Conservation (phyloP, 768 basidiomycete genomes). For the Leccinum barrowsii region DNA sequence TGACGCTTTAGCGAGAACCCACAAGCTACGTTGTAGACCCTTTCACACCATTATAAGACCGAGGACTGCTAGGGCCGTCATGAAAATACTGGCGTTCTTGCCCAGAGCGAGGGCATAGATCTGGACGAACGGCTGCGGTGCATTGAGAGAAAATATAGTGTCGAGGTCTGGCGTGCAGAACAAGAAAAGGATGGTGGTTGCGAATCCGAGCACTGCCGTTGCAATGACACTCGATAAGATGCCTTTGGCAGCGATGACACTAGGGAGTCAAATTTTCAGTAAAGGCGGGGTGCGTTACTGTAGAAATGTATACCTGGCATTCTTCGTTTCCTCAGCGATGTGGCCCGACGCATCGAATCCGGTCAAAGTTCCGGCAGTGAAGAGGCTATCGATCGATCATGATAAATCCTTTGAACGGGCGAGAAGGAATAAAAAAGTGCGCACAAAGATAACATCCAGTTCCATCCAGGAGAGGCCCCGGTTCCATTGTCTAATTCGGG, state of each 20-base stretch:
- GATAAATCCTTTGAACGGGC: background rate
- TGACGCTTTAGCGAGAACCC: background rate
- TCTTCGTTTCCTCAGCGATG: constrained; percentile 85
- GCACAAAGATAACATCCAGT: constrained; percentile 86
- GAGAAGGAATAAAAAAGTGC: constrained; percentile 16
- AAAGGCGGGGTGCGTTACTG: background rate
- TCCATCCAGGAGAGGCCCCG: constrained; percentile 83
- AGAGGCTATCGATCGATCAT: constrained; percentile 64
- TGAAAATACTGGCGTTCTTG: constrained; percentile 73
- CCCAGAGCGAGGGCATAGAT: constrained; percentile 84
- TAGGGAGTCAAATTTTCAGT: constrained; percentile 22
- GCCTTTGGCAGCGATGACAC: constrained; percentile 77
- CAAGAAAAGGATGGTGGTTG: constrained; percentile 74
- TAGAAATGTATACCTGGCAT: constrained; percentile 49
- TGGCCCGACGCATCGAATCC: constrained; percentile 91
- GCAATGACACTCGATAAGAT: constrained; percentile 76
- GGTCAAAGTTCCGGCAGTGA: constrained; percentile 83
- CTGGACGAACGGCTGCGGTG: constrained; percentile 90
- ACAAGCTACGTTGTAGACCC: background rate
- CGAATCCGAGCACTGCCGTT: constrained; percentile 77
- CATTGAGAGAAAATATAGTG: constrained; percentile 67
- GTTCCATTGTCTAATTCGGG: constrained; percentile 73
- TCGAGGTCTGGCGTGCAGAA: constrained; percentile 83
- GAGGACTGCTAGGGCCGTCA: constrained; percentile 80
- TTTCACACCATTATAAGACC: constrained; percentile 77